Percentiles rank a stretch among this genome's conserved stretches.
Conservation (phyloP, 331 rosid genomes). For the Stylosanthes scabra region DNA sequence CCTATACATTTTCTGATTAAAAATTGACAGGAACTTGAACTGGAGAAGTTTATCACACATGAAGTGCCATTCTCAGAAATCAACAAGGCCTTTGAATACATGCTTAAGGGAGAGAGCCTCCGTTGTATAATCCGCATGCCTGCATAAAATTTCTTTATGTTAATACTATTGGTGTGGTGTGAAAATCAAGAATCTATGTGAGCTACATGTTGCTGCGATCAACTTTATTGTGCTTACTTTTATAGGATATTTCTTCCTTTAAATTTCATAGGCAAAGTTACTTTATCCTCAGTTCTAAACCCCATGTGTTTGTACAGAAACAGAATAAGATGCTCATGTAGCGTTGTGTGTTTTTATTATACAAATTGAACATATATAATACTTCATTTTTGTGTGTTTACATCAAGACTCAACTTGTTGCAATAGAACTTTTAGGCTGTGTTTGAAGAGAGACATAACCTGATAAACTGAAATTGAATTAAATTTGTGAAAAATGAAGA, state of each 20-base stretch:
- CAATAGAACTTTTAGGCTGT: too few relatives aligned
- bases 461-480: too few relatives aligned
- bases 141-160: background rate
- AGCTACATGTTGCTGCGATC: constrained; percentile 8
- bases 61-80: constrained; percentile 68
- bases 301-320: background rate
- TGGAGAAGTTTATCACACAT: constrained; percentile 80
- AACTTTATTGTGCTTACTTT: background rate
- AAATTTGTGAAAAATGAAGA: too few relatives aligned
- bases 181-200: background rate
- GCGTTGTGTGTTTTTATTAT: background rate
- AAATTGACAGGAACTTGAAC: constrained; percentile 64
- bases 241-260: background rate
- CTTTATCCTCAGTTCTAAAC: too few relatives aligned
- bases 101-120: constrained; percentile 66
- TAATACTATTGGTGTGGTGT: background rate
- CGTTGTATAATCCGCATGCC: constrained; percentile 69
- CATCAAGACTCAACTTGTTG: too few relatives aligned
- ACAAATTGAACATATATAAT: background rate
- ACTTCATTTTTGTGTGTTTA: background rate
- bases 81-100: constrained; percentile 74
- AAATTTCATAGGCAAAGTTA: background rate
- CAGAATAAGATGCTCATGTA: constrained; percentile 13
- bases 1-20: constrained; percentile 7
- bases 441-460: too few relatives aligned